A percentile compares a stretch with the other conserved stretches of the same genome.
These are phyloP conservation scores for Achlya hypogyna DNA, from an alignment of 352 stramenopile species.

Conservation along the genomic window DNA sequence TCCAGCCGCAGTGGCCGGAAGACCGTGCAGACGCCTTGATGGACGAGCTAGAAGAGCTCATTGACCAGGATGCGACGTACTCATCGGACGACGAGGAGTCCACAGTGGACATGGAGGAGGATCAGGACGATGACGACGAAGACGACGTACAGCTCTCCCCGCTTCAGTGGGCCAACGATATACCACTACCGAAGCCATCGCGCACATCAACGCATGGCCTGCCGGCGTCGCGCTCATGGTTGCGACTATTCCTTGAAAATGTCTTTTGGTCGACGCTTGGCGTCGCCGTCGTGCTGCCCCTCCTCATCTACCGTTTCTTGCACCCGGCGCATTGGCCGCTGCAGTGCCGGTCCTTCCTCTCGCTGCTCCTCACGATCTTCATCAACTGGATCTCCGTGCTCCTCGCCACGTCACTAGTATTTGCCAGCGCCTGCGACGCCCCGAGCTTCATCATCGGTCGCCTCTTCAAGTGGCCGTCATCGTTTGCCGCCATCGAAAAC, in stretches of 20 bases:
- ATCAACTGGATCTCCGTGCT: conserved; percentile 9
- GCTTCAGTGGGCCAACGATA: neutral
- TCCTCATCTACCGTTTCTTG: neutral
- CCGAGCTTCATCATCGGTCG: neutral
- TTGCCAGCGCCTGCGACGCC: conserved; percentile 11
- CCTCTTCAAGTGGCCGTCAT: conserved; percentile 8
- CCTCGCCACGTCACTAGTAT: neutral
- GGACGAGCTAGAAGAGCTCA: neutral
- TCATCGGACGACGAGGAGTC: neutral
- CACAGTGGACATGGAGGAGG: conserved; percentile 8
- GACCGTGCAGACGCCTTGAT: neutral
- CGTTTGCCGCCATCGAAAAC: neutral
- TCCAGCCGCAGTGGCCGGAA: neutral
- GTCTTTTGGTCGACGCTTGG: conserved; percentile 14
- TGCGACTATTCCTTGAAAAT: neutral
- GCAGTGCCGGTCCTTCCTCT: neutral
- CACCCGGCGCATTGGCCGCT: neutral
- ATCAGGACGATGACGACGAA: neutral
- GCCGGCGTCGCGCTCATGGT: neutral
- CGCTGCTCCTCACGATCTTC: neutral
- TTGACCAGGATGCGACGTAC: neutral
- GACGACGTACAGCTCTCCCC: neutral
- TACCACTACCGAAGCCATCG: neutral
- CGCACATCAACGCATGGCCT: neutral
- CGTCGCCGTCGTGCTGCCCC: neutral